phyloP scores from a whole-genome alignment of 2,329 filamentous ascomycete genomes.

The Xylaria sp. region DNA sequence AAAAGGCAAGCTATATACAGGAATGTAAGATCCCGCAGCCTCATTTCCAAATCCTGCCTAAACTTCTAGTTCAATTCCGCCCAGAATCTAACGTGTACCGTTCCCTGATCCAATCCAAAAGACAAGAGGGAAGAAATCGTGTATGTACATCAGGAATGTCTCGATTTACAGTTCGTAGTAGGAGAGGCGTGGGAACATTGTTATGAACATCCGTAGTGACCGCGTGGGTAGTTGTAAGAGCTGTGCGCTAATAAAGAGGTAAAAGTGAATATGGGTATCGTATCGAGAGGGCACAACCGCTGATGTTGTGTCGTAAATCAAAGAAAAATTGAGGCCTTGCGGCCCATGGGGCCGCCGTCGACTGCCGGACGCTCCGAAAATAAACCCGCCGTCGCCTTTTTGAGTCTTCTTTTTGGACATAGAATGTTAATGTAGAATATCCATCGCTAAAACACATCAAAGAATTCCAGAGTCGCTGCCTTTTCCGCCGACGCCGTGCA shows the following conservation, averaged over 20 bases:
- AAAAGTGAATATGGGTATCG: slow-evolving; percentile 31
- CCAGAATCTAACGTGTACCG: slow-evolving; percentile 21
- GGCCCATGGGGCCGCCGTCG: not conserved
- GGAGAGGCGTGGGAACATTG: not conserved
- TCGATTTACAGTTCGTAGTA: slow-evolving; percentile 4
- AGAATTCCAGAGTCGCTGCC: slow-evolving; percentile 6
- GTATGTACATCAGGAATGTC: slow-evolving; percentile 19
- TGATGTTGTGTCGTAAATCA: slow-evolving; percentile 2
- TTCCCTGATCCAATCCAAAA: not conserved
- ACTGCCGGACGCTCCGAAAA: not conserved
- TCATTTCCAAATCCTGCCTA: slow-evolving; percentile 2
- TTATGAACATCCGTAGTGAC: no score
- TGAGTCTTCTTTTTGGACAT: slow-evolving; percentile 6
- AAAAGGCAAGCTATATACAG: slow-evolving; percentile 19
- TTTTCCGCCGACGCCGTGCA: slow-evolving; percentile 31
- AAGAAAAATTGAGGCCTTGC: slow-evolving; percentile 16
- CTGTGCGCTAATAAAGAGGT: slow-evolving; percentile 2
- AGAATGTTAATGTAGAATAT: not conserved
- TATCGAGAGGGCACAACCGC: slow-evolving; percentile 15
- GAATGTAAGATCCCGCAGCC: not conserved
- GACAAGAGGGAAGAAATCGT: not conserved
- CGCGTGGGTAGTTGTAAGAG: not conserved
- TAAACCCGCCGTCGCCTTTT: not conserved
- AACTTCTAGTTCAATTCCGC: slow-evolving; percentile 20
- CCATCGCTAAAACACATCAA: not conserved